Evolutionary conservation across 2,329 filamentous ascomycete species (phyloP).

Genomic region (Fusarium fujikuroi): DNA sequence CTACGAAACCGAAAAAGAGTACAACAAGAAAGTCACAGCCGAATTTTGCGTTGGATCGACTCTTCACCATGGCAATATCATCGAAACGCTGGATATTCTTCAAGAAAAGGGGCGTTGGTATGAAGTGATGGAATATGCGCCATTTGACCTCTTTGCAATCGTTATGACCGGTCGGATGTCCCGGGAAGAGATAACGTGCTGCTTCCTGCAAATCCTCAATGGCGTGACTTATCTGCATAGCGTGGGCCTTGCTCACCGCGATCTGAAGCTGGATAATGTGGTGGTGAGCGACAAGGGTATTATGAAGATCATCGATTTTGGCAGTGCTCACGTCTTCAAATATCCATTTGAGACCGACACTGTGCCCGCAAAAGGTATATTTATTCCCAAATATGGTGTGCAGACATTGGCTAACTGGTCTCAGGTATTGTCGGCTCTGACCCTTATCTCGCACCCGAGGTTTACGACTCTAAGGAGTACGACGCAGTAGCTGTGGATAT

Average conservation of each 20-base stretch:
- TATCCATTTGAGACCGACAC: slow-evolving; percentile 91
- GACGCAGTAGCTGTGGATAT: slow-evolving; percentile 95
- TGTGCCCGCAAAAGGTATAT: slow-evolving; percentile 53
- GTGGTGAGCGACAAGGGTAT: slow-evolving; percentile 96
- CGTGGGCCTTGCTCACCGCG: slow-evolving; percentile 93
- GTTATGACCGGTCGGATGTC: slow-evolving; percentile 99
- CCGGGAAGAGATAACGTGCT: slow-evolving; percentile 88
- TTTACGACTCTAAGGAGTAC: slow-evolving; percentile 93
- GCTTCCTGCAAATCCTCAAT: slow-evolving; percentile 92
- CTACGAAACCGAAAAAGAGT: slow-evolving; percentile 94
- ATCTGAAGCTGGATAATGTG: slow-evolving; percentile 97
- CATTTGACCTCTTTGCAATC: slow-evolving; percentile 94
- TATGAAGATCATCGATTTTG: slow-evolving; percentile 99
- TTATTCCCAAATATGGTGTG: background rate
- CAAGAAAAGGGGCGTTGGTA: slow-evolving; percentile 96
- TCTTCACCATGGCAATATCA: slow-evolving; percentile 96
- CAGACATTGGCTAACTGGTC: slow-evolving; percentile 5
- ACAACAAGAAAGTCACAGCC: slow-evolving; percentile 97
- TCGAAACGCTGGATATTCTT: slow-evolving; percentile 96
- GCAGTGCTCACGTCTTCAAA: slow-evolving; percentile 94
- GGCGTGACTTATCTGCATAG: slow-evolving; percentile 95
- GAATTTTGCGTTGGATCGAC: slow-evolving; percentile 99
- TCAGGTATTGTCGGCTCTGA: slow-evolving; percentile 80
- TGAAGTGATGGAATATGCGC: slow-evolving; percentile 99
- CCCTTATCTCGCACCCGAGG: slow-evolving; percentile 95